phyloP scores from a whole-genome alignment of 1,284 basidiomycete genomes.

The Rhodotorula sp. region DNA sequence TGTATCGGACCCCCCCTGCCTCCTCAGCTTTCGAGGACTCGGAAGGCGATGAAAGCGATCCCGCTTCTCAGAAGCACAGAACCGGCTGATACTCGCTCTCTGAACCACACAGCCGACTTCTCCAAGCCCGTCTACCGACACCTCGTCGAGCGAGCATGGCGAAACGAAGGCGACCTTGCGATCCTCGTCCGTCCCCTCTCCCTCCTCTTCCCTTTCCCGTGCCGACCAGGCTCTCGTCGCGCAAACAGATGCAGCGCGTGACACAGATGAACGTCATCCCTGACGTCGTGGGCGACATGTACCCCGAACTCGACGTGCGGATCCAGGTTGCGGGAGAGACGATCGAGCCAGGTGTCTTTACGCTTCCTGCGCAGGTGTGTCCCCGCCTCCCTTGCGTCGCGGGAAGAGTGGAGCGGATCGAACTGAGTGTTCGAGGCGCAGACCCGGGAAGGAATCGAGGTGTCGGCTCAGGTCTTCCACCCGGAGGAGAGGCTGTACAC shows the following conservation, averaged over 20 bases:
- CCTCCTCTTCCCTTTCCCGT: neutral
- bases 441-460: conserved; percentile 62
- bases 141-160: conserved; percentile 80
- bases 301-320: conserved; percentile 70
- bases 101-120: conserved; percentile 48
- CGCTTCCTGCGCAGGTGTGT: conserved; percentile 63
- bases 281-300: conserved; percentile 71
- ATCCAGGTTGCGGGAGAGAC: conserved; percentile 59
- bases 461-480: conserved; percentile 75
- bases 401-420: conserved; percentile 17
- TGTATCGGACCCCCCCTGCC: neutral
- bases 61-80: neutral
- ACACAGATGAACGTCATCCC: conserved; percentile 87
- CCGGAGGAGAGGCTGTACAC: conserved; percentile 80
- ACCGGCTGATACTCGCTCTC: neutral
- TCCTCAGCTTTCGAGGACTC: neutral
- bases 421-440: conserved; percentile 46
- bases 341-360: conserved; percentile 69
- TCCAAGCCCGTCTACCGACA: conserved; percentile 67
- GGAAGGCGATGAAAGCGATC: neutral
- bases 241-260: conserved; percentile 77
- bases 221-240: neutral
- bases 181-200: conserved; percentile 61
- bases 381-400: neutral
- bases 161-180: conserved; percentile 75